These are phyloP conservation scores for Lathyrus tuberosus DNA, from an alignment of 306 rosid species.

Conservation along the genomic window DNA sequence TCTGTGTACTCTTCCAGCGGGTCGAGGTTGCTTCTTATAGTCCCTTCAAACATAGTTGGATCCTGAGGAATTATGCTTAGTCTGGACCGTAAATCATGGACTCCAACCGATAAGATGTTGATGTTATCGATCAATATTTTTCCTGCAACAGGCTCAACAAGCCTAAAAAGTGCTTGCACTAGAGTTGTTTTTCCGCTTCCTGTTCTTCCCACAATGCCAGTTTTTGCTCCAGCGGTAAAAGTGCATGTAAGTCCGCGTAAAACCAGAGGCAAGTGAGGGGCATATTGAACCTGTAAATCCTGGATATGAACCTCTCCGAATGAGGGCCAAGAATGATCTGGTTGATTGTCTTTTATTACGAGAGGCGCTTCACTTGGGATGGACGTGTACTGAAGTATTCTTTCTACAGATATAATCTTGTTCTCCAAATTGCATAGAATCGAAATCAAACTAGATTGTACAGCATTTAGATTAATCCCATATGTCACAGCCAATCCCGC, in stretches of 20 bases:
- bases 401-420: constrained; percentile 84
- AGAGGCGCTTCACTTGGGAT: constrained; percentile 82
- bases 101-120: constrained; percentile 58
- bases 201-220: constrained; percentile 90
- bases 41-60: constrained; percentile 96
- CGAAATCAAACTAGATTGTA: constrained; percentile 59
- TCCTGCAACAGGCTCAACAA: constrained; percentile 73
- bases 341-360: constrained; percentile 57
- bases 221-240: constrained; percentile 69
- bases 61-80: constrained; percentile 92
- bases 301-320: constrained; percentile 71
- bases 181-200: constrained; percentile 86
- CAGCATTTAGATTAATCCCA: constrained; percentile 66
- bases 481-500: constrained; percentile 90
- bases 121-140: constrained; percentile 63
- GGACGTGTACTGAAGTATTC: constrained; percentile 72
- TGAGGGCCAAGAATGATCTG: constrained; percentile 68
- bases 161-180: constrained; percentile 73
- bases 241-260: constrained; percentile 77
- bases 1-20: constrained; percentile 87
- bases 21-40: constrained; percentile 77
- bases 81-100: constrained; percentile 73
- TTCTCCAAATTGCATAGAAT: constrained; percentile 68
- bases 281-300: constrained; percentile 78
- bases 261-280: constrained; percentile 82